Evolutionary conservation across 768 basidiomycete species (phyloP).

Genomic region (Cubamyces sp.): DNA sequence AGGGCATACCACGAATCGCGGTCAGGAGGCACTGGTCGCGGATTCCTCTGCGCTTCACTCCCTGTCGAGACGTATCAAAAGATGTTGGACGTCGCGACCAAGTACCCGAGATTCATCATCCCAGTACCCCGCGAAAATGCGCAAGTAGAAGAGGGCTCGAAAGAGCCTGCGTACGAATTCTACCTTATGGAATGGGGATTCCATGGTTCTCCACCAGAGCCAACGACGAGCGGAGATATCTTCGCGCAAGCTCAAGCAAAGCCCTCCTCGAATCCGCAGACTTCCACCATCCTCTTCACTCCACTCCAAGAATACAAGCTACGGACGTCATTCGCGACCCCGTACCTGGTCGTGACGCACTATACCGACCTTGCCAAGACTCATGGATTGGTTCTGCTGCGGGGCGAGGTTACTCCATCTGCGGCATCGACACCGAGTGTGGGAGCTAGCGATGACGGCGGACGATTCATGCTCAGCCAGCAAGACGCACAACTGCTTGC

Average conservation of each 20-base stretch:
- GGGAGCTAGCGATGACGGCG: conserved; percentile 41
- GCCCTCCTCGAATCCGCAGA: conserved; percentile 48
- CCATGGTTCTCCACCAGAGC: conserved; percentile 68
- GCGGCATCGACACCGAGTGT: conserved; percentile 46
- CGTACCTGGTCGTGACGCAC: conserved; percentile 87
- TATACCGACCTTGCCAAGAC: conserved; percentile 86
- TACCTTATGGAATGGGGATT: conserved; percentile 92
- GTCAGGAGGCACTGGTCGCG: conserved; percentile 78
- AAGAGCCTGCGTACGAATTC: conserved; percentile 66
- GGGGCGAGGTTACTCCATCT: conserved; percentile 88
- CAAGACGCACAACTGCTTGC: conserved; percentile 85
- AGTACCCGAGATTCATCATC: conserved; percentile 80
- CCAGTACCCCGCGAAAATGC: conserved; percentile 66
- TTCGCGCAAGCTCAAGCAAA: conserved; percentile 46
- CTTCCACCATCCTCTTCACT: conserved; percentile 87
- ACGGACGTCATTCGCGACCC: conserved; percentile 83
- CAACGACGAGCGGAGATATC: conserved; percentile 48
- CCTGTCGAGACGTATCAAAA: conserved; percentile 71
- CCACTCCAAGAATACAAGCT: conserved; percentile 93
- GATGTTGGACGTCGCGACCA: conserved; percentile 64
- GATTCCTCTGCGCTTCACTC: conserved; percentile 83
- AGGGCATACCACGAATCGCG: conserved; percentile 85
- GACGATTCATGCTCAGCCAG: conserved; percentile 67
- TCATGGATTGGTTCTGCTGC: conserved; percentile 82
- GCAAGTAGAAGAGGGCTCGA: conserved; percentile 34